Conservation (phyloP, 495 filamentous ascomycete species). For the Annulohypoxylon maeteangense region DNA sequence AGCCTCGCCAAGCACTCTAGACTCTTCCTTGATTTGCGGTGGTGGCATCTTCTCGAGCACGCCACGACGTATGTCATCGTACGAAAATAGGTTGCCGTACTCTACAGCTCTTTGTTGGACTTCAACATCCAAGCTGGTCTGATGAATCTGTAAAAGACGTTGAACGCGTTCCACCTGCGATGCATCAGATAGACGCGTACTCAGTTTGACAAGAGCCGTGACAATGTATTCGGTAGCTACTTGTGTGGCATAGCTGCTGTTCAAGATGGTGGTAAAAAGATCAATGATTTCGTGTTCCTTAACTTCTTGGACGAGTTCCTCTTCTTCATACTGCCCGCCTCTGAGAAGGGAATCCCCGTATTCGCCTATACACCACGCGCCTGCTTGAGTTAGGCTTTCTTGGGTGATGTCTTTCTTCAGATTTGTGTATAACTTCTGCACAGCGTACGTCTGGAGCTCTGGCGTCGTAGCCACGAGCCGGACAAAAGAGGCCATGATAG, state of each 20-base stretch:
- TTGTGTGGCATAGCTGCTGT: constrained; percentile 91
- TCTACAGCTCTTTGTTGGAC: constrained; percentile 96
- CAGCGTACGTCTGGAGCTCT: constrained; percentile 94
- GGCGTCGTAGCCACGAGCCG: constrained; percentile 94
- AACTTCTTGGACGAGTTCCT: constrained; percentile 89
- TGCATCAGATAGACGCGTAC: constrained; percentile 83
- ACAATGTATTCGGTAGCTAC: constrained; percentile 93
- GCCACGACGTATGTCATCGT: constrained; percentile 86
- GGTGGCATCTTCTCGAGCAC: constrained; percentile 98
- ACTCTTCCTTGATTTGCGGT: constrained; percentile 94
- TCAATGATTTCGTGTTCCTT: constrained; percentile 91
- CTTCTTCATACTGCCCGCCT: constrained; percentile 94
- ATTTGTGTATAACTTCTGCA: constrained; percentile 89
- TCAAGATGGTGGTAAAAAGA: constrained; percentile 88
- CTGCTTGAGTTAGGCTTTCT: constrained; percentile 91
- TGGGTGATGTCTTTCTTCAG: constrained; percentile 97
- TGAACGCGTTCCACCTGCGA: constrained; percentile 86
- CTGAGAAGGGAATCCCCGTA: constrained; percentile 89
- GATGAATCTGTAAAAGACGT: constrained; percentile 76
- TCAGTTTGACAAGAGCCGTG: constrained; percentile 94
- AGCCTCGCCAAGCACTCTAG: constrained; percentile 87
- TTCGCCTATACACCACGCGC: constrained; percentile 98
- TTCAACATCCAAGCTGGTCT: constrained; percentile 88
- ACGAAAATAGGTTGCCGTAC: constrained; percentile 91
- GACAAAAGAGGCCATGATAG: constrained; percentile 95